These are phyloP conservation scores for Colletotrichum sidae DNA, from an alignment of 2,329 filamentous ascomycete species.

Conservation along the genomic window DNA sequence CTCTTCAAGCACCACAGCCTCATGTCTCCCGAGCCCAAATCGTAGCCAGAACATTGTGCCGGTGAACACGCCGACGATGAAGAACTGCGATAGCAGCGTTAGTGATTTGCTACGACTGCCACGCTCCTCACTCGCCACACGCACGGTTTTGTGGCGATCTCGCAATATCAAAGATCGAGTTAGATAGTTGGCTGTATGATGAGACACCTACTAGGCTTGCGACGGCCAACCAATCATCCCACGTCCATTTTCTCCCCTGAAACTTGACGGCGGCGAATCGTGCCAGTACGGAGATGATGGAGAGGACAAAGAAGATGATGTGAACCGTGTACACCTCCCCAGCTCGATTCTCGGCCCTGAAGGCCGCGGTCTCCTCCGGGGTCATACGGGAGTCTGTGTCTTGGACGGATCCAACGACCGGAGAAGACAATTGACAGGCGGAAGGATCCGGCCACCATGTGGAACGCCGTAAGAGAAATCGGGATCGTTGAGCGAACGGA, in stretches of 20 bases:
- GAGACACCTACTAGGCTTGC: slow-evolving; percentile 16
- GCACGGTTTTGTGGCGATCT: too few species aligned
- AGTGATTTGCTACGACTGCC: not conserved
- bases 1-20: slow-evolving; percentile 21
- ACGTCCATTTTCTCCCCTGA: slow-evolving; percentile 14
- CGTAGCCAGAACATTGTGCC: slow-evolving; percentile 32
- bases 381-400: slow-evolving; percentile 23
- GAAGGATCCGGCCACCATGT: slow-evolving; percentile 7
- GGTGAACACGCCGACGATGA: slow-evolving; percentile 22
- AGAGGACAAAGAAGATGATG: slow-evolving; percentile 17
- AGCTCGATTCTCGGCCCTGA: slow-evolving; percentile 23
- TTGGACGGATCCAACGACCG: slow-evolving; percentile 14
- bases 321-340: slow-evolving; percentile 23
- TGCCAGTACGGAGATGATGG: slow-evolving; percentile 14
- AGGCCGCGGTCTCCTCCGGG: slow-evolving; percentile 14
- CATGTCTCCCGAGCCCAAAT: slow-evolving; percentile 30
- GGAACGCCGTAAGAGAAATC: not conserved
- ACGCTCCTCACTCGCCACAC: not conserved
- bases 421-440: not conserved
- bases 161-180: too few species aligned
- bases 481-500: not conserved
- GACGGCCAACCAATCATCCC: slow-evolving; percentile 31
- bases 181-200: too few species aligned
- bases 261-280: slow-evolving; percentile 16
- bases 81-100: not conserved